A percentile compares a stretch with the other conserved stretches of the same genome.
phyloP scores from a whole-genome alignment of 2,329 filamentous ascomycete species.

The Hysterium pulicare region DNA sequence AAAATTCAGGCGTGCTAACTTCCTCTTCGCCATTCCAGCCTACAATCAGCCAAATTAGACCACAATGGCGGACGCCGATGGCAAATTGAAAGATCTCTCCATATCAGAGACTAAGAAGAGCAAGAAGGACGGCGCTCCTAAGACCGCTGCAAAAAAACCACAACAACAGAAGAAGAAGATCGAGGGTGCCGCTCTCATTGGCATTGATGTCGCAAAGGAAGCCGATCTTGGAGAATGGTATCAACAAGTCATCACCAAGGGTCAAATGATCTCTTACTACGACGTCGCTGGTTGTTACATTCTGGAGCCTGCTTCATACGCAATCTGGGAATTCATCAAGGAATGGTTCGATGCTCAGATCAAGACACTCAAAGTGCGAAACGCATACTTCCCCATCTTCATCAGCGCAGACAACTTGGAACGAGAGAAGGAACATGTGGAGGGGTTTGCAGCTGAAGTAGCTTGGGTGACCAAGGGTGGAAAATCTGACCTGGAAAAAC shows the following conservation, averaged over 20 bases:
- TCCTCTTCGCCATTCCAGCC: no score
- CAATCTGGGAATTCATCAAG: conserved; percentile 67
- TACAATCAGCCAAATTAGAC: no score
- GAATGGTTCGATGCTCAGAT: conserved; percentile 63
- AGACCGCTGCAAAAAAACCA: conserved; percentile 40
- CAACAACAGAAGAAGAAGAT: conserved; percentile 51
- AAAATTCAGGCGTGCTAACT: no score
- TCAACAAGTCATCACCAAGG: conserved; percentile 94
- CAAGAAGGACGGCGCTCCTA: conserved; percentile 33
- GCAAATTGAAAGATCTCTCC: conserved; percentile 46
- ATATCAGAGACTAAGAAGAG: conserved; percentile 37
- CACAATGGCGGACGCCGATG: conserved; percentile 34
- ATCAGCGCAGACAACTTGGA: conserved; percentile 84
- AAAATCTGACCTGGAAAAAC: conserved; percentile 85
- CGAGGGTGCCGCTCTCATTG: conserved; percentile 67
- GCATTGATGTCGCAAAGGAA: conserved; percentile 80
- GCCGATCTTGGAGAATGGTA: conserved; percentile 95
- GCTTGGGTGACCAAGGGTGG: conserved; percentile 89
- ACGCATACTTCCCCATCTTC: conserved; percentile 96
- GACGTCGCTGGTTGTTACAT: conserved; percentile 80
- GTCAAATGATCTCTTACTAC: conserved; percentile 97
- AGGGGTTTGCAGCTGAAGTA: conserved; percentile 91
- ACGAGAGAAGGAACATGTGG: conserved; percentile 90
- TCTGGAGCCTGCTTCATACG: conserved; percentile 62
- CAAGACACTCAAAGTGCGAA: conserved; percentile 87